phyloP scores from a whole-genome alignment of 2,329 filamentous ascomycete genomes.

The Epichloe hybrida region DNA sequence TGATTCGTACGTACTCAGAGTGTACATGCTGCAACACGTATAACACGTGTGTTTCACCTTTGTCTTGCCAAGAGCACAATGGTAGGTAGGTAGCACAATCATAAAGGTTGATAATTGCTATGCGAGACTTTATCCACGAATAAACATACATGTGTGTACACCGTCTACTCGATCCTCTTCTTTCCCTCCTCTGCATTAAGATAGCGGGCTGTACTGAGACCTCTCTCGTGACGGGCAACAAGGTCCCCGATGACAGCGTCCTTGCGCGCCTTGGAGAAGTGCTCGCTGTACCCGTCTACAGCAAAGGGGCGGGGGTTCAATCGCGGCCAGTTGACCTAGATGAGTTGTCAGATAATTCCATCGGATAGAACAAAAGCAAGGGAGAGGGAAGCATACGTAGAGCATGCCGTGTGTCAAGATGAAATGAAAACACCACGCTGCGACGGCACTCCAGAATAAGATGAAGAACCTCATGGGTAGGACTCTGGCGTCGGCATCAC shows the following conservation, averaged over 20 bases:
- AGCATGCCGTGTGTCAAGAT: constrained; percentile 77
- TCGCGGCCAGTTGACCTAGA: constrained; percentile 93
- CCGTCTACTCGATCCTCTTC: constrained; percentile 75
- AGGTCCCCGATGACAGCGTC: constrained; percentile 69
- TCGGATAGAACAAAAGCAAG: background rate
- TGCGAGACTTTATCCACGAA: no score
- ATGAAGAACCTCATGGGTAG: constrained; percentile 74
- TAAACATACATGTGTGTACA: no score
- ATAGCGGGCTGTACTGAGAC: constrained; percentile 69
- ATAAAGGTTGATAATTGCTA: no score
- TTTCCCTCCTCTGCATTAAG: constrained; percentile 91
- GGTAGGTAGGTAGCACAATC: no score
- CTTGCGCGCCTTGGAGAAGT: constrained; percentile 68
- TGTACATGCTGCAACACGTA: no score
- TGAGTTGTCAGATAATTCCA: background rate
- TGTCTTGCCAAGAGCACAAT: no score
- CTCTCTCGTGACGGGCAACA: constrained; percentile 57
- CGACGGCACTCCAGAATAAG: constrained; percentile 60
- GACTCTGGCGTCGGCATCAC: constrained; percentile 58
- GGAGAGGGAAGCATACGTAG: constrained; percentile 61
- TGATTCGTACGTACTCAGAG: no score
- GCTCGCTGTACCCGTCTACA: constrained; percentile 77
- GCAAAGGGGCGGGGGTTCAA: constrained; percentile 81
- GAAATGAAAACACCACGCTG: constrained; percentile 61
- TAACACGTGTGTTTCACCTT: no score